Evolutionary conservation across 2,329 filamentous ascomycete genomes (phyloP).

Genomic region (Phaeophleospora eucalypticola): DNA sequence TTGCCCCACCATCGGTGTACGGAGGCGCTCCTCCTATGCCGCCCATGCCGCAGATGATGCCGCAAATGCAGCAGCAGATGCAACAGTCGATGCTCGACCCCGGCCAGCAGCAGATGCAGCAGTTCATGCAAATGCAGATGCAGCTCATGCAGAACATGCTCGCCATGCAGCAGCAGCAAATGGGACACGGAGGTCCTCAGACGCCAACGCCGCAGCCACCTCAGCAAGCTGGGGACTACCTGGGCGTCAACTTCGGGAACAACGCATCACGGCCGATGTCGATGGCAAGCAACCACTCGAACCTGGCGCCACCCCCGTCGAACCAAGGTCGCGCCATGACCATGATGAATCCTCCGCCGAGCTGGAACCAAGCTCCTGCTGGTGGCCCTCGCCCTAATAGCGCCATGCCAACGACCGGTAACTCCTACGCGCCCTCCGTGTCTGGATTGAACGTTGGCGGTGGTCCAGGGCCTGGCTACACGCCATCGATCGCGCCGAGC

Average conservation of each 20-base stretch:
- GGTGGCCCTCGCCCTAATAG: constrained; percentile 44
- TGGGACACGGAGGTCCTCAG: constrained; percentile 18
- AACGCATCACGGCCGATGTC: constrained; percentile 39
- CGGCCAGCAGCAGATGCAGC: constrained; percentile 32
- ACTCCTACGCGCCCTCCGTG: constrained; percentile 33
- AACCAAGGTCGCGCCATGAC: constrained; percentile 64
- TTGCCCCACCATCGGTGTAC: constrained; percentile 26
- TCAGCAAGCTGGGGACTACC: constrained; percentile 21
- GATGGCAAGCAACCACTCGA: constrained; percentile 37
- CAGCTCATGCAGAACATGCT: constrained; percentile 39
- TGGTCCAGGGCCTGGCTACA: constrained; percentile 57
- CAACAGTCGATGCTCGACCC: constrained; percentile 20
- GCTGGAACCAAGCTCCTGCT: constrained; percentile 25
- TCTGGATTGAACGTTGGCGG: constrained; percentile 36
- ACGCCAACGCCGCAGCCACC: constrained; percentile 15
- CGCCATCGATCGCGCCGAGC: constrained; percentile 88
- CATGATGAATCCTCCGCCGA: constrained; percentile 64
- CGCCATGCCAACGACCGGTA: constrained; percentile 31
- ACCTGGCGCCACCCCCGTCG: constrained; percentile 19
- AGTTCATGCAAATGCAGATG: constrained; percentile 38
- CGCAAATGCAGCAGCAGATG: constrained; percentile 23
- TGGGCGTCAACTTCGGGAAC: constrained; percentile 20
- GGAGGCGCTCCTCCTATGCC: constrained; percentile 22
- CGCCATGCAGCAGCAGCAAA: constrained; percentile 33
- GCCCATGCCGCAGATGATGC: constrained; percentile 20